A percentile compares a stretch with the other conserved stretches of the same genome.
phyloP scores from a whole-genome alignment of 441 rosid species.

The Daphne laureola region DNA sequence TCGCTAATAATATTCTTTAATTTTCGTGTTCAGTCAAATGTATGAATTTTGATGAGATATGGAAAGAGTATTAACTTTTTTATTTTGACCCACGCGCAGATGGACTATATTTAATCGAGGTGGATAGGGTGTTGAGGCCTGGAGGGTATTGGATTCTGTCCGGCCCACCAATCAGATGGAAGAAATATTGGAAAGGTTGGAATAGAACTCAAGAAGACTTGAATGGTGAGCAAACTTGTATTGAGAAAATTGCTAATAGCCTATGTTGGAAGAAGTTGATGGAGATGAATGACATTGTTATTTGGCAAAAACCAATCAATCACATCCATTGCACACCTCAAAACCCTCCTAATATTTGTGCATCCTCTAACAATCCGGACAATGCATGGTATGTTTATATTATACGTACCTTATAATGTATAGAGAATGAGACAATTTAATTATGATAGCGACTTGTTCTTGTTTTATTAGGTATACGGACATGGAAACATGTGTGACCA shows the following conservation, averaged over 20 bases:
- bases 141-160: constrained; percentile 91
- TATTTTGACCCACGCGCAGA: constrained; percentile 21
- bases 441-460: too few species aligned
- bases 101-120: constrained; percentile 71
- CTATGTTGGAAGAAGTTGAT: constrained; percentile 64
- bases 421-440: too few species aligned
- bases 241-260: constrained; percentile 54
- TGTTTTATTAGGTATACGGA: constrained; percentile 34
- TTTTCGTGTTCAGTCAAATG: neutral
- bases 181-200: constrained; percentile 66
- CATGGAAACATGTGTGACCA: constrained; percentile 46
- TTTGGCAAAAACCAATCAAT: constrained; percentile 74
- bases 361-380: constrained; percentile 41
- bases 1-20: neutral
- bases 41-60: too few species aligned
- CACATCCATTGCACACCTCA: constrained; percentile 37
- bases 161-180: constrained; percentile 79
- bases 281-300: constrained; percentile 64
- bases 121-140: constrained; percentile 72
- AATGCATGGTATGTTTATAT: constrained; percentile 42
- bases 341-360: constrained; percentile 32
- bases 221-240: constrained; percentile 52
- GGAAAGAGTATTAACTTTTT: too few species aligned
- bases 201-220: constrained; percentile 53
- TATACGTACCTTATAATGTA: too few species aligned